phyloP scores from a whole-genome alignment of 176 grass and related monocot genomes.

The Calamus simplicifolius region DNA sequence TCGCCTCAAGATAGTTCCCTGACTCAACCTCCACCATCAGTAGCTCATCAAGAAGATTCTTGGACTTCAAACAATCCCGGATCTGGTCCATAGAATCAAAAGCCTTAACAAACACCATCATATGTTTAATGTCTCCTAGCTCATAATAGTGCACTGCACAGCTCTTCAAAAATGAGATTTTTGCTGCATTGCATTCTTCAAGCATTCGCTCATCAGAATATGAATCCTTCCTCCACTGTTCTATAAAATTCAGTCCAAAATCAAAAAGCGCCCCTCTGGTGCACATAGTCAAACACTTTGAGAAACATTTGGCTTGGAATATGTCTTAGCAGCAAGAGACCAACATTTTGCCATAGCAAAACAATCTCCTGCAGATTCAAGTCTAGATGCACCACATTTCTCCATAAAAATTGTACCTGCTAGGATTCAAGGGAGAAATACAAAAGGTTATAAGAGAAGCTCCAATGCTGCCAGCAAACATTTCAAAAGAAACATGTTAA shows the following conservation, averaged over 20 bases:
- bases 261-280: slow-evolving; percentile 45
- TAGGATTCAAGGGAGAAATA: neutral
- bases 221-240: slow-evolving; percentile 35
- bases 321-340: slow-evolving; percentile 48
- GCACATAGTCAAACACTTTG: slow-evolving; percentile 50
- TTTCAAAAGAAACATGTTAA: too few species aligned
- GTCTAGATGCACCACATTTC: slow-evolving; percentile 54
- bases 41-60: slow-evolving; percentile 46
- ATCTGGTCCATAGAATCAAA: slow-evolving; percentile 48
- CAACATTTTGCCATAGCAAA: slow-evolving; percentile 38
- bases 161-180: slow-evolving; percentile 35
- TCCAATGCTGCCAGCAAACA: too few species aligned
- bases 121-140: slow-evolving; percentile 41
- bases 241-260: slow-evolving; percentile 34
- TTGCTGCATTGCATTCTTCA: slow-evolving; percentile 15
- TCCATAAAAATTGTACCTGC: slow-evolving; percentile 64
- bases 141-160: slow-evolving; percentile 35
- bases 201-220: slow-evolving; percentile 12
- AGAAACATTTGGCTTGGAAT: slow-evolving; percentile 59
- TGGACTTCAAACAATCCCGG: slow-evolving; percentile 39
- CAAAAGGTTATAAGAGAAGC: too few species aligned
- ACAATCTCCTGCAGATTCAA: slow-evolving; percentile 66
- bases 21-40: slow-evolving; percentile 55
- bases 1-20: slow-evolving; percentile 61
- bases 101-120: slow-evolving; percentile 57